Conservation (phyloP, 176 grass and related monocot species). For the Miscanthus lutarioriparius region DNA sequence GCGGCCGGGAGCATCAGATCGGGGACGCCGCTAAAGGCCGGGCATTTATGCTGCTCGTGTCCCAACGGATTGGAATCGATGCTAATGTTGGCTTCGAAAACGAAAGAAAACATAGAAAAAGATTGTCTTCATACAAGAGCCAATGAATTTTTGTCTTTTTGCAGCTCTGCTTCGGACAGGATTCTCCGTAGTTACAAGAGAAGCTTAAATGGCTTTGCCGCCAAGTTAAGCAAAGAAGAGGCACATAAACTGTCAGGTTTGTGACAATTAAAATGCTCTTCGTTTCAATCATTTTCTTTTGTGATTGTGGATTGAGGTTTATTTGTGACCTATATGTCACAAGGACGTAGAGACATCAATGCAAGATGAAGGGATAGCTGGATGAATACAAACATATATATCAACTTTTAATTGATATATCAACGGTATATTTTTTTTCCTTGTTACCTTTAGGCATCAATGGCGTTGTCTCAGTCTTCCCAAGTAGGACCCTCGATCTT, state of each 20-base stretch:
- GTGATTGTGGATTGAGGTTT: too few species aligned
- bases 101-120: neutral
- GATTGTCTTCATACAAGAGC: neutral
- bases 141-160: neutral
- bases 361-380: too few species aligned
- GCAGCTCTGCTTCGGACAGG: constrained; percentile 32
- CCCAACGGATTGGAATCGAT: too few species aligned
- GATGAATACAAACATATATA: neutral
- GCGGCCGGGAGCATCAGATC: constrained; percentile 42
- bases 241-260: constrained; percentile 29
- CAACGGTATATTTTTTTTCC: too few species aligned
- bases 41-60: constrained; percentile 40
- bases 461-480: constrained; percentile 42
- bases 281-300: neutral
- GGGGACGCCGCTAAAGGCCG: constrained; percentile 23
- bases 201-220: constrained; percentile 44
- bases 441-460: neutral
- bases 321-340: too few species aligned
- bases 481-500: constrained; percentile 1
- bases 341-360: too few species aligned
- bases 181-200: constrained; percentile 44
- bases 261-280: neutral
- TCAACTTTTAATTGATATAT: neutral
- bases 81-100: too few species aligned
- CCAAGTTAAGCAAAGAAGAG: constrained; percentile 16